Evolutionary conservation across 1,284 basidiomycete genomes (phyloP).

Genomic region (Dichomitus squalens): DNA sequence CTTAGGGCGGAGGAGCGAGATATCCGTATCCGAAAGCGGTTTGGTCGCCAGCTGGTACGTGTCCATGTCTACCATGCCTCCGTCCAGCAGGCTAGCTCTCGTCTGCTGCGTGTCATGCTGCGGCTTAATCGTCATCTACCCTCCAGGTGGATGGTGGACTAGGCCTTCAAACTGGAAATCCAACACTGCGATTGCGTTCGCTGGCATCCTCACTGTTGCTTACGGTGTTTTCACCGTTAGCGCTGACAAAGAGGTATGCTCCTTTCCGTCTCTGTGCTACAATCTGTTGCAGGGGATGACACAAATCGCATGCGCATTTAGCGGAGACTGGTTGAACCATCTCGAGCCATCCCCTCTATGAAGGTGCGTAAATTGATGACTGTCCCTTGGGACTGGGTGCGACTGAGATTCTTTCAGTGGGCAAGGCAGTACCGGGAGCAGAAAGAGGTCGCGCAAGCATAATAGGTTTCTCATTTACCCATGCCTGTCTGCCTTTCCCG

Average conservation of each 20-base stretch:
- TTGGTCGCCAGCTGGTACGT: conserved; percentile 66
- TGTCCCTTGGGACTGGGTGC: background rate
- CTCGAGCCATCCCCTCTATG: conserved; percentile 65
- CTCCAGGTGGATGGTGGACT: conserved; percentile 75
- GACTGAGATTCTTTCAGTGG: conserved; percentile 10
- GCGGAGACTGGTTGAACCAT: conserved; percentile 43
- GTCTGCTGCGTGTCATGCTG: background rate
- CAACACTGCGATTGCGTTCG: conserved; percentile 64
- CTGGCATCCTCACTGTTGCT: conserved; percentile 58
- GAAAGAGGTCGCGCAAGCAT: conserved; percentile 9
- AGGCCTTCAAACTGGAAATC: conserved; percentile 70
- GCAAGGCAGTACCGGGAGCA: conserved; percentile 18
- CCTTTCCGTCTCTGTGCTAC: conserved; percentile 15
- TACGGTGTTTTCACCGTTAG: conserved; percentile 64
- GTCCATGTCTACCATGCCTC: too few relatives aligned
- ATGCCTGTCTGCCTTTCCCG: background rate
- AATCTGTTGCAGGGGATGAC: background rate
- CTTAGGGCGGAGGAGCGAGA: conserved; percentile 64
- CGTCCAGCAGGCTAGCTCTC: background rate
- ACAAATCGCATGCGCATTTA: conserved; percentile 3
- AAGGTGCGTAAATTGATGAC: conserved; percentile 40
- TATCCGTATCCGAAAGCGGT: conserved; percentile 74
- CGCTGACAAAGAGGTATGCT: conserved; percentile 62
- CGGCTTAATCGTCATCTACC: background rate
- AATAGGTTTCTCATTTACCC: conserved; percentile 1